Base-by-base conservation (phyloP, 108 stramenopile species). In the Fistulifera pelliculosa region DNA sequence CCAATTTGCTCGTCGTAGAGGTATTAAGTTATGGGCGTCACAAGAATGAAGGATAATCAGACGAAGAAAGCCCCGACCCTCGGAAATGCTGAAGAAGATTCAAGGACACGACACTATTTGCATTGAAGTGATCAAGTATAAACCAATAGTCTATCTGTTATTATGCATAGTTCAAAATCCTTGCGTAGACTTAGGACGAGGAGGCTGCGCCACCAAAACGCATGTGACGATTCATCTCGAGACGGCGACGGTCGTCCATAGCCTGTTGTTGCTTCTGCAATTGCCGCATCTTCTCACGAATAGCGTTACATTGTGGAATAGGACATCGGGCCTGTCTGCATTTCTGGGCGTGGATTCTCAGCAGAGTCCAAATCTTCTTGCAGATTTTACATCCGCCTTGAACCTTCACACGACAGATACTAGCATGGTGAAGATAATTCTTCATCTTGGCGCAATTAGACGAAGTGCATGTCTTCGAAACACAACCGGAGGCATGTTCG, bases 381-480 rank as follows among this genome's bases (percentile, higher is more conserved):
- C 98, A 99, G 38, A 94, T 79, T 27, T 81, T 73, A 62, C 98
- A 99, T 28, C 94, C 95, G 31, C 96, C 95, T 47, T 68, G 65
- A 45, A 80, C 82, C 56, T 83, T 83, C 41, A 80, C 69, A 44
- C 80, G 69, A 76, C 96, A 99, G 18, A 47, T 54, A 11, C 60
- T 52, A 8, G 78, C 83, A 60, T 96, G 92, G 54, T 83, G 70
- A 1, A 93, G 62, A 57, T 92, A 84, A 0, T 74, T 80, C 73
- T 99, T 99, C 98, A 99, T 99, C 70, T 94, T 94, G 5, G 62
- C 57, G 65, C 98, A 99, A 62, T 97, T 98, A 11, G 74, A 61
- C 7, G 90, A 92, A 14, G 71, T 68, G 73, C 98, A 99, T 2
- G 68, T 53, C 19, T 66, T 13, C n/a, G 83, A 76, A 14, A 52